Evolutionary conservation across 768 basidiomycete species (phyloP).

Genomic region (Mycena filopes): DNA sequence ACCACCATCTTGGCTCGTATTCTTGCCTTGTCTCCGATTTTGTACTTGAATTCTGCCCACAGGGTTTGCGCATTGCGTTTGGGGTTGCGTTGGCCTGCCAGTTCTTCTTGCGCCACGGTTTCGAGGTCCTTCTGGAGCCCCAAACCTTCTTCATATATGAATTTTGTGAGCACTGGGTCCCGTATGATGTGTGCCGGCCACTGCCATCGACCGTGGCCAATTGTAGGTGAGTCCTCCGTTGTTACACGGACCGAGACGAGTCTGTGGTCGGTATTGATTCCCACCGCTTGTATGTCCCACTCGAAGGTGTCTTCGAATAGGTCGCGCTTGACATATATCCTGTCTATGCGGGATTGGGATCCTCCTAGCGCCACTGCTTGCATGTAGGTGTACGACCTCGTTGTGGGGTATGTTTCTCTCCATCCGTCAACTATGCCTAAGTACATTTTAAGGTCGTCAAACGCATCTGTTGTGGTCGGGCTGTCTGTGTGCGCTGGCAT

Average conservation of each 20-base stretch:
- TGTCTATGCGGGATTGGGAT: neutral
- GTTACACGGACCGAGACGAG: slow-evolving; percentile 38
- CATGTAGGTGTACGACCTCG: neutral
- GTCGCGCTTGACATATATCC: neutral
- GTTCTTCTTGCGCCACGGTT: neutral
- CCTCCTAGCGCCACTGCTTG: neutral
- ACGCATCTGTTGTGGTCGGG: neutral
- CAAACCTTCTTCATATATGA: neutral
- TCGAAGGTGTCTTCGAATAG: neutral
- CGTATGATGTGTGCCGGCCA: too few species aligned
- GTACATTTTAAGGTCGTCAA: neutral
- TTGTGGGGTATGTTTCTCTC: neutral
- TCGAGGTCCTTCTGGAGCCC: neutral
- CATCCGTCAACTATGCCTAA: neutral
- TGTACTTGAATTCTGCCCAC: neutral
- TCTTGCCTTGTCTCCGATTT: neutral
- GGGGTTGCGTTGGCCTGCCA: neutral
- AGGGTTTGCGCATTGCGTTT: neutral
- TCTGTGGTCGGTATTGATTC: slow-evolving; percentile 45
- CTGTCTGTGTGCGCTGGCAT: neutral
- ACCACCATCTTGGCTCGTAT: neutral
- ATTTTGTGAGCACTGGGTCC: neutral
- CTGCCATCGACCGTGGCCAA: slow-evolving; percentile 21
- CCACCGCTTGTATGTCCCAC: slow-evolving; percentile 7
- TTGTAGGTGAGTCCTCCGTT: slow-evolving; percentile 35